Evolutionary conservation across 768 basidiomycete genomes (phyloP).

Genomic region (Cubamyces lactineus): DNA sequence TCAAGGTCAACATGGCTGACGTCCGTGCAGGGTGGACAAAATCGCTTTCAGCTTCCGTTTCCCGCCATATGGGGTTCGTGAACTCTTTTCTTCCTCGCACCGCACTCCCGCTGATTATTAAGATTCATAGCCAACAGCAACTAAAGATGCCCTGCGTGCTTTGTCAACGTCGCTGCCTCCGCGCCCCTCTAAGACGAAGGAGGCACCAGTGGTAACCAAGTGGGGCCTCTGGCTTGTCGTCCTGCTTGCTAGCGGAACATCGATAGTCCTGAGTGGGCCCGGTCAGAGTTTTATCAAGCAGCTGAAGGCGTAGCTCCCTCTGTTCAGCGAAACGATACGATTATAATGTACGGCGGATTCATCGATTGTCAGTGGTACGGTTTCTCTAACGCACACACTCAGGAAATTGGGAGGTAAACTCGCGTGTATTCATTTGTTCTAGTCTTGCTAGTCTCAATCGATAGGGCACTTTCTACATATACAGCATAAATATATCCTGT

Average conservation of each 20-base stretch:
- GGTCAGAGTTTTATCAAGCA: not conserved
- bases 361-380: no score
- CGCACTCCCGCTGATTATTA: not conserved
- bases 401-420: no score
- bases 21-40: conserved; percentile 15
- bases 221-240: not conserved
- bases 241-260: not conserved
- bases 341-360: no score
- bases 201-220: not conserved
- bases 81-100: not conserved
- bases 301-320: no score
- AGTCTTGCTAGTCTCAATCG: no score
- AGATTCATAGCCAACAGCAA: not conserved
- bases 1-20: not conserved
- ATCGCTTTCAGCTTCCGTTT: conserved; percentile 15
- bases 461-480: no score
- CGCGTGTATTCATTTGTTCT: no score
- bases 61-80: conserved; percentile 20
- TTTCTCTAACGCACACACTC: no score
- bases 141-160: not conserved
- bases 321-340: no score
- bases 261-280: not conserved
- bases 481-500: no score
- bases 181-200: not conserved
- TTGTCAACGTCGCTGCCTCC: conserved; percentile 6